Conservation (phyloP, 805 yeast species). For the Suhomyces sp. region DNA sequence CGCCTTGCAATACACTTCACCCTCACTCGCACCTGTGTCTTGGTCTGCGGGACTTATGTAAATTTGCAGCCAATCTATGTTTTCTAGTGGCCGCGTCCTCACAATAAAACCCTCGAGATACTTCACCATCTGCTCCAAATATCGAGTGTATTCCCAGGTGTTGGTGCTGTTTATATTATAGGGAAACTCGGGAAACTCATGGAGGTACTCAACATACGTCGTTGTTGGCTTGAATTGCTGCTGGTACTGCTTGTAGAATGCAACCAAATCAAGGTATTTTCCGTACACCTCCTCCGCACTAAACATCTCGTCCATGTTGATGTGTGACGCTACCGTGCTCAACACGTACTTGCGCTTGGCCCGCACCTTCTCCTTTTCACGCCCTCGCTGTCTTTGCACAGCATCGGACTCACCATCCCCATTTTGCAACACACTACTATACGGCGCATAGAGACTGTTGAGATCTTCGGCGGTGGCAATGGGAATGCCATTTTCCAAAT, state of each 20-base stretch:
- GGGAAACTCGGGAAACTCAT: constrained; percentile 39
- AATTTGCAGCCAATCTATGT: constrained; percentile 7
- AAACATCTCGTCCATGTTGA: constrained; percentile 51
- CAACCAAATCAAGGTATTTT: constrained; percentile 54
- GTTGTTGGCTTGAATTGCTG: constrained; percentile 30
- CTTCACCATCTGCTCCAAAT: constrained; percentile 41
- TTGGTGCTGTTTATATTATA: constrained; percentile 7
- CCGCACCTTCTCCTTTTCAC: constrained; percentile 11
- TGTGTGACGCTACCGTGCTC: constrained; percentile 48
- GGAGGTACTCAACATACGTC: constrained; percentile 52
- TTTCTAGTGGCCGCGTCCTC: constrained; percentile 29
- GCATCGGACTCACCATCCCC: constrained; percentile 9
- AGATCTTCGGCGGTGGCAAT: constrained; percentile 16
- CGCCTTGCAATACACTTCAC: constrained; percentile 51
- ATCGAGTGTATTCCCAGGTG: constrained; percentile 34
- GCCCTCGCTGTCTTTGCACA: constrained; percentile 9
- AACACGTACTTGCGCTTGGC: constrained; percentile 38
- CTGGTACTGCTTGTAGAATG: constrained; percentile 53
- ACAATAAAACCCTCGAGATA: constrained; percentile 52
- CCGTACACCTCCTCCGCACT: constrained; percentile 65
- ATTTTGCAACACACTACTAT: constrained; percentile 20
- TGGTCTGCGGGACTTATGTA: background rate
- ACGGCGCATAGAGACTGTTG: constrained; percentile 15
- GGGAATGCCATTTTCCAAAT: constrained; percentile 7
- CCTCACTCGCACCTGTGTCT: constrained; percentile 16